phyloP scores from a whole-genome alignment of 2,329 filamentous ascomycete species.

The Pseudonectria buxi region DNA sequence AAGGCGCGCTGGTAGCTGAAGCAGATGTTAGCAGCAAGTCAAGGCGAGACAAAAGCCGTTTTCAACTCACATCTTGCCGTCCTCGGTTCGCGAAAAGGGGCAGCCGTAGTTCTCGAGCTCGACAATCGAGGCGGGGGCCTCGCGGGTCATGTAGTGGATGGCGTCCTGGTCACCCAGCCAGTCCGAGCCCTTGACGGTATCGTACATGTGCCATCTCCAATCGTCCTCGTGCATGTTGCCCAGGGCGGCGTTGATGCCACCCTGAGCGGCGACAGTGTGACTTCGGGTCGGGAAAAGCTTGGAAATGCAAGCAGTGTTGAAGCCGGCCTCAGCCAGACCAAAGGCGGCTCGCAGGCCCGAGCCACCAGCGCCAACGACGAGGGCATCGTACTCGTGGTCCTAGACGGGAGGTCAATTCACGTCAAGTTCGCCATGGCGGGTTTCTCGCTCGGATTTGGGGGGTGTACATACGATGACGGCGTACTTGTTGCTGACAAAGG shows the following conservation, averaged over 20 bases:
- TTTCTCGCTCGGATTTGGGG: background rate
- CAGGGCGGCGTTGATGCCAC: slow-evolving; percentile 81
- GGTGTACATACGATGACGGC: slow-evolving; percentile 71
- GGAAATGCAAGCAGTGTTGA: slow-evolving; percentile 82
- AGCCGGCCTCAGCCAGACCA: slow-evolving; percentile 79
- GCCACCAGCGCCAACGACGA: slow-evolving; percentile 84
- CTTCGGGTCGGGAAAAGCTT: slow-evolving; percentile 83
- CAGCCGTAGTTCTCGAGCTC: slow-evolving; percentile 97
- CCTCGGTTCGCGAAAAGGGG: slow-evolving; percentile 92
- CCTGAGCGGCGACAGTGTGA: slow-evolving; percentile 76
- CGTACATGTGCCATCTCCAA: slow-evolving; percentile 99
- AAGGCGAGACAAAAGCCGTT: background rate
- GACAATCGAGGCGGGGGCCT: slow-evolving; percentile 84
- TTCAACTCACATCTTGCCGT: slow-evolving; percentile 74
- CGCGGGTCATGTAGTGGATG: slow-evolving; percentile 97
- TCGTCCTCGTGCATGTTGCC: slow-evolving; percentile 98
- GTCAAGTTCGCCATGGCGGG: background rate
- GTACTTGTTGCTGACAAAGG: slow-evolving; percentile 83
- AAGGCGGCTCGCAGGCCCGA: slow-evolving; percentile 77
- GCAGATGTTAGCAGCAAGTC: slow-evolving; percentile 11
- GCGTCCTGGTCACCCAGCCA: slow-evolving; percentile 97
- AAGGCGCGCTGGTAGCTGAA: slow-evolving; percentile 91
- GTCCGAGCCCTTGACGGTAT: slow-evolving; percentile 95
- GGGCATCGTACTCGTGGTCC: slow-evolving; percentile 98
- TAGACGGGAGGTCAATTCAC: slow-evolving; percentile 35